These are phyloP conservation scores for Brettanomyces anomalus DNA, from an alignment of 805 yeast species.

Conservation along the genomic window DNA sequence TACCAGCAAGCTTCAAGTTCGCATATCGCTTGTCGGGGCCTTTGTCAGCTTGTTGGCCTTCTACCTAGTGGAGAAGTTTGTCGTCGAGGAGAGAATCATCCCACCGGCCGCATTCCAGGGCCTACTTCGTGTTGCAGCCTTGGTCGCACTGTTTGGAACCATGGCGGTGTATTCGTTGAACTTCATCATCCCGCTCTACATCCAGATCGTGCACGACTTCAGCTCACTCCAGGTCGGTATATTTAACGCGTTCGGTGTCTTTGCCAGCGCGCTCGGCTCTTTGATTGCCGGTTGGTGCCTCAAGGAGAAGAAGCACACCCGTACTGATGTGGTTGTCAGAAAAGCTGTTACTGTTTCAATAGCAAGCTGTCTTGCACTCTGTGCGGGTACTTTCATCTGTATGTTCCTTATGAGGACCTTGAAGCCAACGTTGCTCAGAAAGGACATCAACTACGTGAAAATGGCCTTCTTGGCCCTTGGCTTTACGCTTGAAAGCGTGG, in stretches of 20 bases:
- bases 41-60: constrained; percentile 16
- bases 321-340: constrained; percentile 11
- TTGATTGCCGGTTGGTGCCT: constrained; percentile 28
- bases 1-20: constrained; percentile 1
- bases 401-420: constrained; percentile 11
- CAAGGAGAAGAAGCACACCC: constrained; percentile 12
- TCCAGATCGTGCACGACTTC: constrained; percentile 35
- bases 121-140: constrained; percentile 28
- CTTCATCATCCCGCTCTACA: constrained; percentile 31
- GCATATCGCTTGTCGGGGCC: constrained; percentile 8
- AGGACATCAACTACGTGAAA: constrained; percentile 10
- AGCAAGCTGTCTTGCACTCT: constrained; percentile 13
- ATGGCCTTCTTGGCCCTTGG: constrained; percentile 21
- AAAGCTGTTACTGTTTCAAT: constrained; percentile 18
- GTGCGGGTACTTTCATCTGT: constrained; percentile 14
- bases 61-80: constrained; percentile 25
- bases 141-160: constrained; percentile 29
- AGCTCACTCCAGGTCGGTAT: constrained; percentile 29
- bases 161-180: constrained; percentile 28
- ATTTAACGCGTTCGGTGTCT: constrained; percentile 33
- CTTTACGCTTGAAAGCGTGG: constrained; percentile 25
- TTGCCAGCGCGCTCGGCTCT: constrained; percentile 32
- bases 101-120: constrained; percentile 32
- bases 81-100: constrained; percentile 30
- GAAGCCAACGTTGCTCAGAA: constrained; percentile 15